Conservation (phyloP, 2,329 filamentous ascomycete genomes). For the Talaromyces amestolkiae region DNA sequence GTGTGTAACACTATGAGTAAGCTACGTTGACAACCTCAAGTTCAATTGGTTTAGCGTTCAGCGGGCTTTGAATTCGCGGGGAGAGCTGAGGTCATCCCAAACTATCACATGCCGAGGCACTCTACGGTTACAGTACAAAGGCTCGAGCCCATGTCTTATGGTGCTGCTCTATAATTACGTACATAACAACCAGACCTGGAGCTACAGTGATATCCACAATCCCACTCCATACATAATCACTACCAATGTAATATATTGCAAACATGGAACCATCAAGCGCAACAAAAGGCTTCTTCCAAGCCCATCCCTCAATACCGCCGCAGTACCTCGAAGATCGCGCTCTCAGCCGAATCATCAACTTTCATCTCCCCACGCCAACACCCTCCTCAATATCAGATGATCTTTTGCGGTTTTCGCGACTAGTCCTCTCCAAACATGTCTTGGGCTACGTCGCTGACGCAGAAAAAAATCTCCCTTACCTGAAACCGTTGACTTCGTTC, state of each 20-base stretch:
- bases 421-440: conserved; percentile 24
- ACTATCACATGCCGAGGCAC: conserved; percentile 19
- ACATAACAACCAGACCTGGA: neutral
- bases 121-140: neutral
- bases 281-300: conserved; percentile 28
- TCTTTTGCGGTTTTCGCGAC: conserved; percentile 23
- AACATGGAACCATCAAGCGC: conserved; percentile 27
- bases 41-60: neutral
- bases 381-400: conserved; percentile 23
- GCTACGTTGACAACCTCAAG: neutral
- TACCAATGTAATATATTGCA: neutral
- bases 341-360: conserved; percentile 24
- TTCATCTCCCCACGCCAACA: conserved; percentile 25
- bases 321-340: conserved; percentile 25
- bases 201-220: neutral
- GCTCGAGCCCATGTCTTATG: neutral
- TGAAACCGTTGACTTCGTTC: conserved; percentile 26
- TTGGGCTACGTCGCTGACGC: conserved; percentile 24
- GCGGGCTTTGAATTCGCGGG: neutral
- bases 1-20: neutral
- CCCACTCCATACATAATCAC: neutral
- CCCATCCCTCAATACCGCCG: conserved; percentile 22
- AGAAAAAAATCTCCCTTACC: conserved; percentile 25
- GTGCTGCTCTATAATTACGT: neutral
- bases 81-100: neutral